Conservation (phyloP, 148 eudicot genomes). For the Diospyros kaki region DNA sequence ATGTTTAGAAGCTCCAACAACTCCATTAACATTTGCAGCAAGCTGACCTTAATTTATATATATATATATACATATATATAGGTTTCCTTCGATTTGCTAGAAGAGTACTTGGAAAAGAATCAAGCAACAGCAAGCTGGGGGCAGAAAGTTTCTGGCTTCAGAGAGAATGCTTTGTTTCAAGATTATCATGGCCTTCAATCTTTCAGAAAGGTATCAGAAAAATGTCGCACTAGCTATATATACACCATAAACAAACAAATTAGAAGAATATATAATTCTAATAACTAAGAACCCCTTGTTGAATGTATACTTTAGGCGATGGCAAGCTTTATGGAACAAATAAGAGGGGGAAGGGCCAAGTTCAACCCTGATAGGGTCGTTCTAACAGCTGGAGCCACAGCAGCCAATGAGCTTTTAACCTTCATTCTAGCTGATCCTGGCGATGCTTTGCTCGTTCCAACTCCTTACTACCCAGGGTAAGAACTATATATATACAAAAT, state of each 20-base stretch:
- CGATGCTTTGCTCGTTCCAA: slow-evolving; percentile 82
- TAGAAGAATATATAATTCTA: background rate
- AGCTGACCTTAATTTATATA: background rate
- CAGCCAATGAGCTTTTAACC: slow-evolving; percentile 83
- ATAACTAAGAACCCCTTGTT: background rate
- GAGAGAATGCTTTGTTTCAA: slow-evolving; percentile 96
- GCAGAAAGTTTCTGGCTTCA: slow-evolving; percentile 44
- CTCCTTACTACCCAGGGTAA: slow-evolving; percentile 97
- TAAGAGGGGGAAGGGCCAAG: slow-evolving; percentile 80
- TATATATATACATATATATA: slow-evolving; percentile 17
- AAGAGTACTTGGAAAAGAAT: slow-evolving; percentile 64
- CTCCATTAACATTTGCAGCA: too few relatives aligned
- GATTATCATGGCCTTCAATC: slow-evolving; percentile 88
- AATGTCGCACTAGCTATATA: background rate
- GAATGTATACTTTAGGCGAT: slow-evolving; percentile 47
- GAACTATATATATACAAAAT: too few relatives aligned
- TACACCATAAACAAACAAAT: background rate
- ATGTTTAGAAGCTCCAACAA: background rate
- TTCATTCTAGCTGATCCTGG: slow-evolving; percentile 89
- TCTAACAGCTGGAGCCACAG: slow-evolving; percentile 90
- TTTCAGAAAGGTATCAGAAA: slow-evolving; percentile 57
- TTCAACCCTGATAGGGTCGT: slow-evolving; percentile 75
- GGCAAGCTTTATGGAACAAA: slow-evolving; percentile 93
- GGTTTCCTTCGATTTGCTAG: slow-evolving; percentile 92
- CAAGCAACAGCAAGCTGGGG: slow-evolving; percentile 51